phyloP scores from a whole-genome alignment of 2,329 filamentous ascomycete species.

The Arthrinium puccinioides region DNA sequence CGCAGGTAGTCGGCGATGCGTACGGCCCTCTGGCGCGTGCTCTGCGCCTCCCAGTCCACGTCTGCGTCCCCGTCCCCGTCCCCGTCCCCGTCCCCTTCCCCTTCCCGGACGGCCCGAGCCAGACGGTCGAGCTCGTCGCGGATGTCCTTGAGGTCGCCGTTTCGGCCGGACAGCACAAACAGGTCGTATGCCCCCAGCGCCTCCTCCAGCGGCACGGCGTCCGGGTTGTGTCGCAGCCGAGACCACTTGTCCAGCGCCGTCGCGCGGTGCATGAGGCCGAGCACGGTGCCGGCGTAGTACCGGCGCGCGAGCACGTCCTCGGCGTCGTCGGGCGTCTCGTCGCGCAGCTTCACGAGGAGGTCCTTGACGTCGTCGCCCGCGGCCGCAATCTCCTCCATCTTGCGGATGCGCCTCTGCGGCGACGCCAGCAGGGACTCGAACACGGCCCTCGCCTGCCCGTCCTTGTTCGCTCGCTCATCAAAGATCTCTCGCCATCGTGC shows the following conservation, averaged over 20 bases:
- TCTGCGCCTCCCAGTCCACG: conserved; percentile 33
- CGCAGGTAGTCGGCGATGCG: conserved; percentile 45
- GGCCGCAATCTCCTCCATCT: conserved; percentile 46
- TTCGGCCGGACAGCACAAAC: conserved; percentile 47
- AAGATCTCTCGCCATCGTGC: conserved; percentile 50
- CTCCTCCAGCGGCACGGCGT: conserved; percentile 44
- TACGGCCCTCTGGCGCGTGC: conserved; percentile 42
- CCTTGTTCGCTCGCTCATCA: conserved; percentile 25
- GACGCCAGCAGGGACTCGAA: conserved; percentile 47
- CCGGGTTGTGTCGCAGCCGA: conserved; percentile 33
- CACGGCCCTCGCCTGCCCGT: conserved; percentile 25
- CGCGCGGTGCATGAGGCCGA: conserved; percentile 52
- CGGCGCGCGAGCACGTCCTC: conserved; percentile 55
- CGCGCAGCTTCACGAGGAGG: conserved; percentile 38
- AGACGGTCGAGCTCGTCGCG: conserved; percentile 2
- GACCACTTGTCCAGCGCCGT: conserved; percentile 53
- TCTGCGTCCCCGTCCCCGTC: conserved; percentile 29
- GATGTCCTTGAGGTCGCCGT: conserved; percentile 25
- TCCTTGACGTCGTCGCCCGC: conserved; percentile 58
- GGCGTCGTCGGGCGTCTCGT: conserved; percentile 36
- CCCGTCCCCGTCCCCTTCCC: conserved; percentile 43
- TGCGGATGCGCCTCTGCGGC: conserved; percentile 45
- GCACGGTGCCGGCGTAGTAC: conserved; percentile 48
- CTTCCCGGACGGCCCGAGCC: conserved; percentile 19
- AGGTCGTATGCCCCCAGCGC: conserved; percentile 57